These are phyloP conservation scores for Termitomyces sp. DNA, from an alignment of 768 basidiomycete species.

Conservation along the genomic window DNA sequence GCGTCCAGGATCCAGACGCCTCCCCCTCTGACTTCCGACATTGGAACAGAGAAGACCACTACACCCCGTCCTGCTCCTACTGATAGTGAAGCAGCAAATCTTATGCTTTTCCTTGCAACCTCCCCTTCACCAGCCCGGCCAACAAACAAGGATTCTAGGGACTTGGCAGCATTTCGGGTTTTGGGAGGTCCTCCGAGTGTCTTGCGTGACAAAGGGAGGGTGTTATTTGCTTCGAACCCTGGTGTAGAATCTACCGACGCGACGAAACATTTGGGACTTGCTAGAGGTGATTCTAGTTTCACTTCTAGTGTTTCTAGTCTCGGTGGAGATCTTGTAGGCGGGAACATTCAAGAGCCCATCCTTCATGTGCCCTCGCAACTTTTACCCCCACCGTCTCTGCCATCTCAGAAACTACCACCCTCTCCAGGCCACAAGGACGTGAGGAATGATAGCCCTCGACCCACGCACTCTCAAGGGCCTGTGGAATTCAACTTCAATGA, in stretches of 20 bases:
- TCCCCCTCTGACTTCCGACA: conserved; percentile 25
- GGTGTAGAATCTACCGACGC: conserved; percentile 10
- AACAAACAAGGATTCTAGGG: conserved; percentile 48
- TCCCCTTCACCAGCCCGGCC: conserved; percentile 78
- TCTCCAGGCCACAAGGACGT: conserved; percentile 18
- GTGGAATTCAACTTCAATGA: conserved; percentile 64
- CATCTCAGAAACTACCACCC: conserved; percentile 18
- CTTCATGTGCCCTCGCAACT: conserved; percentile 19
- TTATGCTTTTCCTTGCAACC: conserved; percentile 82
- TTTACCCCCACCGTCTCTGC: conserved; percentile 30
- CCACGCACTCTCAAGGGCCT: conserved; percentile 30
- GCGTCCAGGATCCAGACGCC: conserved; percentile 35
- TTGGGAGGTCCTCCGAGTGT: conserved; percentile 40
- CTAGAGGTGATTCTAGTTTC: conserved; percentile 34
- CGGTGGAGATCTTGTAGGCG: conserved; percentile 23
- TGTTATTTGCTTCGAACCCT: conserved; percentile 55
- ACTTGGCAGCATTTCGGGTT: conserved; percentile 53
- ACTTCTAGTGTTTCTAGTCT: conserved; percentile 37
- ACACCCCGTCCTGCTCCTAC: conserved; percentile 55
- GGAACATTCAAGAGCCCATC: conserved; percentile 1
- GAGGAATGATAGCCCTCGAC: conserved; percentile 27
- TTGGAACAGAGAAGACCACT: conserved; percentile 21
- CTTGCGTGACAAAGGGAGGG: conserved; percentile 61
- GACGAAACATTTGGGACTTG: conserved; percentile 11
- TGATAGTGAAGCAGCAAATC: conserved; percentile 82